Conservation (phyloP, 257 asterid genomes). For the Osmanthus fragrans region DNA sequence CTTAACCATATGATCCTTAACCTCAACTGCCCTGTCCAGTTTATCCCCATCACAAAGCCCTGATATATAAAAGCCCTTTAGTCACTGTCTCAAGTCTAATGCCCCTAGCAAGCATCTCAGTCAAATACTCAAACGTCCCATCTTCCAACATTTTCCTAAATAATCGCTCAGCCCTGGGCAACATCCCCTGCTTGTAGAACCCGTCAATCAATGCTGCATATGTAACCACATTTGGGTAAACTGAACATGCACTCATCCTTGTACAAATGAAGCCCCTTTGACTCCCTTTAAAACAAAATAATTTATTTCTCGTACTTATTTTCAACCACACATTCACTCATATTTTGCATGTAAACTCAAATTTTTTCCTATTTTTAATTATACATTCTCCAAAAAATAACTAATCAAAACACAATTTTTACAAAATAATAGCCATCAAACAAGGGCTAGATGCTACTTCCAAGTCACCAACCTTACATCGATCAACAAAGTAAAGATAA, state of each 20-base stretch:
- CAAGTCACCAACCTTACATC: conserved; percentile 24
- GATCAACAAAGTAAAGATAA: conserved; percentile 16
- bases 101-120: conserved; percentile 18
- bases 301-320: no score
- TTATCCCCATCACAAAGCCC: conserved; percentile 15
- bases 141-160: conserved; percentile 19
- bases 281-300: no score
- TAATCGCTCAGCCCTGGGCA: conserved; percentile 15
- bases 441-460: background rate
- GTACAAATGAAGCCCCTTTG: background rate
- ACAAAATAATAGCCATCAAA: no score
- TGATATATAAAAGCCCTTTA: conserved; percentile 20
- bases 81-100: conserved; percentile 19
- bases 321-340: no score
- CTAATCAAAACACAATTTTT: no score
- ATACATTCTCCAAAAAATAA: no score
- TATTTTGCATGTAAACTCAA: no score
- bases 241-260: conserved; percentile 5
- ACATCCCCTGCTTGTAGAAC: conserved; percentile 13
- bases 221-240: conserved; percentile 15
- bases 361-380: no score
- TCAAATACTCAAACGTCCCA: conserved; percentile 13
- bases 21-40: conserved; percentile 19
- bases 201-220: conserved; percentile 22
- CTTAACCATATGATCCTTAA: conserved; percentile 13